A percentile compares a stretch with the other conserved stretches of the same genome.
phyloP scores from a whole-genome alignment of 116 monocot species.

The Posidonia oceanica region DNA sequence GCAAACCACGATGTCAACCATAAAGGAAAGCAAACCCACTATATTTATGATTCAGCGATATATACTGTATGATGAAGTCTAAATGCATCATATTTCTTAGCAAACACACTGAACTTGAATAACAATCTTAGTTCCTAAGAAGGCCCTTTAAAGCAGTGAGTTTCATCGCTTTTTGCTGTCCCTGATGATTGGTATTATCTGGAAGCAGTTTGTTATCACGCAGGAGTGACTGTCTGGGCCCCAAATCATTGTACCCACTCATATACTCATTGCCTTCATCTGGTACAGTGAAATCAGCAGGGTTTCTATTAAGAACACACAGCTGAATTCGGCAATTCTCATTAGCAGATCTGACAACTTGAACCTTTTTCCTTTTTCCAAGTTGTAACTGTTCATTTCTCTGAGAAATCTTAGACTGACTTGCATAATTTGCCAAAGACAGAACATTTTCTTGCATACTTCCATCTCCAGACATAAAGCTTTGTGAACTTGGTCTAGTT shows the following conservation, averaged over 20 bases:
- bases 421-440: constrained; percentile 3
- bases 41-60: background rate
- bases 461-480: constrained; percentile 6
- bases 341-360: constrained; percentile 11
- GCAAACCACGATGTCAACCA: background rate
- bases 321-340: constrained; percentile 13
- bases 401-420: constrained; percentile 5
- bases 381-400: constrained; percentile 7
- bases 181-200: constrained; percentile 5
- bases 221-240: constrained; percentile 5
- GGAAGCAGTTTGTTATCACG: background rate
- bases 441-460: constrained; percentile 1
- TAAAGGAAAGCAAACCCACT: background rate
- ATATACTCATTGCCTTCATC: constrained; percentile 64
- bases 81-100: background rate
- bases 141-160: constrained; percentile 18
- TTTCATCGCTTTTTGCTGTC: constrained; percentile 18
- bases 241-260: constrained; percentile 19
- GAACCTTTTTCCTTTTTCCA: background rate
- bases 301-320: constrained; percentile 74
- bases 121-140: constrained; percentile 14
- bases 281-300: constrained; percentile 64
- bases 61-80: background rate
- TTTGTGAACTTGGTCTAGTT: background rate
- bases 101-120: background rate